These are phyloP conservation scores for Kluyveromyces wickerhamii DNA, from an alignment of 805 yeast genomes.

Conservation along the genomic window DNA sequence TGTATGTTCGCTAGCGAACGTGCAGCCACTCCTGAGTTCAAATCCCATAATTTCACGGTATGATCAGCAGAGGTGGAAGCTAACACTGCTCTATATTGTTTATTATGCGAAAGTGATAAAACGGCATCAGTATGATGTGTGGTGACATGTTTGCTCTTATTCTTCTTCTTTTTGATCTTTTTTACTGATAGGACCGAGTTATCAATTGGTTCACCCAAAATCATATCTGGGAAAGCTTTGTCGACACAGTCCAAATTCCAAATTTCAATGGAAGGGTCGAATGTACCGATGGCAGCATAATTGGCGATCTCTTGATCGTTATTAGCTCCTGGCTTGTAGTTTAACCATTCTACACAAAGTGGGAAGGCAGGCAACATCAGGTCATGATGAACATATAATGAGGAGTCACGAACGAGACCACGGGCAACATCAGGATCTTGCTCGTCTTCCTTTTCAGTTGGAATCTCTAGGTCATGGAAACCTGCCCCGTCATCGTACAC, in stretches of 20 bases:
- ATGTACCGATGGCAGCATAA: constrained; percentile 94
- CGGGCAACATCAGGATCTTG: constrained; percentile 65
- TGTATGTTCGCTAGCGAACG: constrained; percentile 66
- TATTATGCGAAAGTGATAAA: constrained; percentile 77
- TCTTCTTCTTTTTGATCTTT: constrained; percentile 45
- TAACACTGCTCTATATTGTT: constrained; percentile 69
- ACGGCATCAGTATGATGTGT: constrained; percentile 93
- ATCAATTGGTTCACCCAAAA: constrained; percentile 69
- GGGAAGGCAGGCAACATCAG: constrained; percentile 97
- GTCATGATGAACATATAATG: constrained; percentile 91
- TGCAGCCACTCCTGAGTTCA: constrained; percentile 64
- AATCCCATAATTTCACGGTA: constrained; percentile 94
- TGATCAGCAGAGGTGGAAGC: constrained; percentile 94
- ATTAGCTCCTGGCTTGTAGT: constrained; percentile 53
- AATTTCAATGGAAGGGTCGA: constrained; percentile 94
- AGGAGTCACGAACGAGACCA: constrained; percentile 64
- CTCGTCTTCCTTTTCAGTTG: constrained; percentile 56
- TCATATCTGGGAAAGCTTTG: constrained; percentile 89
- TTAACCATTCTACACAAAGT: constrained; percentile 91
- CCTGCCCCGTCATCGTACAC: constrained; percentile 93
- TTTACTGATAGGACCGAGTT: constrained; percentile 29
- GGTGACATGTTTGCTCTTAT: constrained; percentile 45
- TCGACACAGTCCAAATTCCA: constrained; percentile 94
- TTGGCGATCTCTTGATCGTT: constrained; percentile 57
- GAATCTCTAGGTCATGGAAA: constrained; percentile 59